Evolutionary conservation across 2,329 filamentous ascomycete species (phyloP), one percentile per base, ranked within the genome.

Genomic region (Calonectria pseudoturangicola): DNA sequence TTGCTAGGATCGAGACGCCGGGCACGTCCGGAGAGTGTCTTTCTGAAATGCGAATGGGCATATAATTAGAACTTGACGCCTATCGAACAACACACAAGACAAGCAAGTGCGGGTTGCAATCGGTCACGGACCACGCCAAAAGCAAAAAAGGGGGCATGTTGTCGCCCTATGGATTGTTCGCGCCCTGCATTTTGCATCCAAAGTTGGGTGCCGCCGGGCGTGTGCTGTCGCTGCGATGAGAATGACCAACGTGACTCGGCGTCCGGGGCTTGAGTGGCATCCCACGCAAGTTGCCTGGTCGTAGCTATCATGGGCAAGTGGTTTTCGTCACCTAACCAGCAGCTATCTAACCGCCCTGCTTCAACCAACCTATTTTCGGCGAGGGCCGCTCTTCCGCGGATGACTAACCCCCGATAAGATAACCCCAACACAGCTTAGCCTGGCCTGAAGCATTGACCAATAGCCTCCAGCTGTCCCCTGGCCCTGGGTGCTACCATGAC

Each of bases 371-470:
- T 47, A 33, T 48, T 30, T 39, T 33, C 54, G 43, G 45, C 21
- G 21, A 25, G 12, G n/a, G n/a, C 51, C 50, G 28, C 50, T 33
- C 27, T 30, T 12, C 36, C n/a, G 13, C 12, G 21, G 36, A 41
- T 60, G 54, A 60, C 54, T 60, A 60, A 60, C 33, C n/a, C 15
- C 15, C 30, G 56, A 68, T 68, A 71, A 68, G 70, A 64, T 68
- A 66, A 58, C 16, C 47, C 60, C 63, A 28, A 13, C 30, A 16
- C 39, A 27, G 25, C 54, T 60, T 27, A 41, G 33, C 33, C 33
- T 36, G n/a, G 27, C 16, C 30, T 56, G 28, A 27, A 36, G 33
- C 68, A 71, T 73, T 73, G 71, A 64, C 68, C 71, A 73, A 73
- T 73, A 50, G 43, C 51, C 18, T 27, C 30, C 15, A 25, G 45